These are phyloP conservation scores for Hordeum pubiflorum DNA, from an alignment of 202 grass and related monocot genomes.

Conservation along the genomic window DNA sequence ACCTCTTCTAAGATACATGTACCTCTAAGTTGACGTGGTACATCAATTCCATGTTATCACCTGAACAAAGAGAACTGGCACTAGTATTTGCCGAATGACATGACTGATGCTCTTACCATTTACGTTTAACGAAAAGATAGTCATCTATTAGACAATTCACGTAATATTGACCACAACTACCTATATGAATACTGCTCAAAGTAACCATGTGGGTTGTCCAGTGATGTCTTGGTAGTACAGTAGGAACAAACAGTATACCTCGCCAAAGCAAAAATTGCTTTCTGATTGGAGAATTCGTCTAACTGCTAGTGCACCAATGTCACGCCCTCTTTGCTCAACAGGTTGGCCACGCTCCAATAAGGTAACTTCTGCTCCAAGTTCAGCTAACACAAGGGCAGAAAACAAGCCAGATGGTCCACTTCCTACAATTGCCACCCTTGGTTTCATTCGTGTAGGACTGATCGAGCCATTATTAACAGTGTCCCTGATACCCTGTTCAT, in stretches of 20 bases:
- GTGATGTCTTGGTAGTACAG: constrained; percentile 11
- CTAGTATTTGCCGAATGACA: background rate
- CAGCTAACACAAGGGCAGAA: constrained; percentile 79
- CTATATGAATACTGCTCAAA: background rate
- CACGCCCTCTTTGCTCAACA: constrained; percentile 88
- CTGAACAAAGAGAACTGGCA: background rate
- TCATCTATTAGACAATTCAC: background rate
- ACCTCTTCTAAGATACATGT: background rate
- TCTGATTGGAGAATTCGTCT: constrained; percentile 65
- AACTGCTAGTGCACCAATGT: constrained; percentile 95
- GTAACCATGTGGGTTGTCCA: background rate
- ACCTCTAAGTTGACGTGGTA: background rate
- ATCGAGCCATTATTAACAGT: constrained; percentile 16
- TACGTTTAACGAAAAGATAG: background rate
- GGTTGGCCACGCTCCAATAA: constrained; percentile 90
- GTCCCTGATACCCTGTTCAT: constrained; percentile 8
- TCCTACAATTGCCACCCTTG: constrained; percentile 78
- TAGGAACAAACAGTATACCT: constrained; percentile 55
- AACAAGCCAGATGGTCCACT: constrained; percentile 90
- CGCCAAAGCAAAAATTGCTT: constrained; percentile 98
- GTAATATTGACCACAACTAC: constrained; percentile 8
- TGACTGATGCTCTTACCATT: background rate
- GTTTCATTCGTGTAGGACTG: constrained; percentile 35
- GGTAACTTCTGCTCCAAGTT: constrained; percentile 87
- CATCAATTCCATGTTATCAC: background rate